Conservation (phyloP, 768 basidiomycete genomes). For the Dioszegia hungarica region DNA sequence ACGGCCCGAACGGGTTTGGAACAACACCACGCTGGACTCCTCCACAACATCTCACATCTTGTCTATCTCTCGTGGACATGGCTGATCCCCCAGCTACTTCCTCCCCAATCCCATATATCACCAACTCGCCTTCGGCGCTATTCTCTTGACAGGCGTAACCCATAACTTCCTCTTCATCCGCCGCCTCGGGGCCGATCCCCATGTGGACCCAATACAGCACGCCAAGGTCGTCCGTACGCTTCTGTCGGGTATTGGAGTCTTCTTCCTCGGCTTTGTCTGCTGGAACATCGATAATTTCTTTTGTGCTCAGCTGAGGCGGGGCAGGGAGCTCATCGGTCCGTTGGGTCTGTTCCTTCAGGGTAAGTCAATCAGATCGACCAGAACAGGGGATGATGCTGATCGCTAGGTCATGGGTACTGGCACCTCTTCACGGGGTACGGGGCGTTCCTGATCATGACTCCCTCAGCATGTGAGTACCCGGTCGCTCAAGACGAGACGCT, state of each 20-base stretch:
- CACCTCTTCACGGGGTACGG: conserved; percentile 43
- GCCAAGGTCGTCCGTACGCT: conserved; percentile 53
- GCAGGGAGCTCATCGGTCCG: conserved; percentile 15
- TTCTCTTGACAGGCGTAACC: conserved; percentile 55
- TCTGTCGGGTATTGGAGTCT: conserved; percentile 56
- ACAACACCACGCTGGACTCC: too few relatives aligned
- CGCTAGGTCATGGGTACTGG: conserved; percentile 37
- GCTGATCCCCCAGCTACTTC: conserved; percentile 53
- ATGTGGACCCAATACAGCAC: conserved; percentile 12
- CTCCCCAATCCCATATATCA: conserved; percentile 76
- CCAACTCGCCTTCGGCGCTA: conserved; percentile 64
- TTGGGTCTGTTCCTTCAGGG: conserved; percentile 40
- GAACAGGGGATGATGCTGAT: background rate
- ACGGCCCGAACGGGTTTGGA: too few relatives aligned
- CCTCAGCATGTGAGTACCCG: conserved; percentile 32
- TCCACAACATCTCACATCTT: background rate
- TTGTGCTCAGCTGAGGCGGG: conserved; percentile 52
- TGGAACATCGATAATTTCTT: conserved; percentile 81
- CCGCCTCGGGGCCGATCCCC: conserved; percentile 46
- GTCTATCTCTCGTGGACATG: background rate
- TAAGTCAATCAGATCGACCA: conserved; percentile 8
- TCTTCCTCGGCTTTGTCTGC: conserved; percentile 63
- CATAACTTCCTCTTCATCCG: conserved; percentile 57
- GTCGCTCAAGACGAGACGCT: too few relatives aligned
- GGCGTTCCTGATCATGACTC: conserved; percentile 35